Conservation (phyloP, 164 flowering plant genomes). For the Litsea cubeba region DNA sequence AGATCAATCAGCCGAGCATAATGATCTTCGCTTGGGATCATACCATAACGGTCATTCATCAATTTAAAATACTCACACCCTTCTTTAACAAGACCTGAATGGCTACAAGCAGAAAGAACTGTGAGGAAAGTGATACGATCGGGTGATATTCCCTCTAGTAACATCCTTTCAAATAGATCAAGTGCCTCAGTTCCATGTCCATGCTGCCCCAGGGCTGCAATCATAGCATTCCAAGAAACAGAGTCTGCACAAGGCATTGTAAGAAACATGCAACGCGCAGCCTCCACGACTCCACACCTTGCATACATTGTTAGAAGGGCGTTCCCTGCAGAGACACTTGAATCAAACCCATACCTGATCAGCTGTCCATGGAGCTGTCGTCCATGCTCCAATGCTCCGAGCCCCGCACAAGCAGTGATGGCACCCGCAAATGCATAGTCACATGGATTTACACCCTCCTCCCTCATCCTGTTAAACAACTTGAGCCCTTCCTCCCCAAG, state of each 20-base stretch:
- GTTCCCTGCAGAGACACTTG: constrained; percentile 76
- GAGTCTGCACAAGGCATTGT: constrained; percentile 50
- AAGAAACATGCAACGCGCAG: constrained; percentile 40
- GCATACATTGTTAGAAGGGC: constrained; percentile 80
- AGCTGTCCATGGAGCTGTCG: constrained; percentile 71
- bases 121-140: constrained; percentile 72
- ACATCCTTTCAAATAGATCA: constrained; percentile 55
- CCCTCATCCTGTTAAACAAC: constrained; percentile 52
- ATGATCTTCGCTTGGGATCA: constrained; percentile 71
- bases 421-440: constrained; percentile 78
- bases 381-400: constrained; percentile 71
- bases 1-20: constrained; percentile 74
- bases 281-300: constrained; percentile 68
- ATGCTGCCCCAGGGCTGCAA: constrained; percentile 69
- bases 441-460: constrained; percentile 55
- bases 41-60: constrained; percentile 47
- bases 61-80: constrained; percentile 52
- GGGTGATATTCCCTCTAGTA: constrained; percentile 49
- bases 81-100: constrained; percentile 63
- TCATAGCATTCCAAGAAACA: constrained; percentile 68
- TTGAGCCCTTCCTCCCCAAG: constrained; percentile 66
- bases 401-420: constrained; percentile 56
- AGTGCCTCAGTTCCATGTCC: constrained; percentile 63
- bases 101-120: constrained; percentile 76
- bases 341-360: constrained; percentile 41